Base-by-base conservation (phyloP, 768 basidiomycete species). In the Termitomyces sp. region DNA sequence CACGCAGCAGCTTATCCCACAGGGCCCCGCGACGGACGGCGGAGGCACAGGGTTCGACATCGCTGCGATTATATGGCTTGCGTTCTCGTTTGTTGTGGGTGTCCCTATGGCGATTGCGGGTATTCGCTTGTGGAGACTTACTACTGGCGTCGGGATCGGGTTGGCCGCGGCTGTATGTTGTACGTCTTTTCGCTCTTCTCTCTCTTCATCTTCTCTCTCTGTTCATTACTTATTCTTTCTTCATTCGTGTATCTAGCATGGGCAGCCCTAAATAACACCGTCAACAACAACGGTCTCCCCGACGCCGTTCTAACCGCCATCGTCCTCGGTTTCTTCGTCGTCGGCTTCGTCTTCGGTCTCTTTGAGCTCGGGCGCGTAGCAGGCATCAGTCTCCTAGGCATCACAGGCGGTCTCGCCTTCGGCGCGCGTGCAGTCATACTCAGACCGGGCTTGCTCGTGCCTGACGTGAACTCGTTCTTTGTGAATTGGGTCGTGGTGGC, bases 221-320 rank as follows among this genome's bases (percentile, higher is more conserved):
- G 2, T 16, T 2, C 1, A 10, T 36, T 13, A 33, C n/a, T 43
- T 2, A 30, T 13, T 40, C 8, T 20, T 27, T 13, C n/a, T 16
- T 49, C 7, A 30, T 30, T 2, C 1, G 8, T 20, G 1, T 16
- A 32, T 49, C 9, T 59, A 86, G 86, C 82, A 5, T 89, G 87
- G 87, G 77, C 83, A 7, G 82, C 86, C 12, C 73, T 89, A 48
- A 72, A 83, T 56, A 89, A 86, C 68, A 78, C 83, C 1, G 68
- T 83, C 3, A 71, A 75, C 57, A 69, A 78, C 3, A 64, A 72
- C 7, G 81, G 83, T 22, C 62, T 87, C 12, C 69, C 82, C 0
- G 87, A 89, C 65, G 55, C 80, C 20, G 65, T 81, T 5, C 69
- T 89, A 42, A 79, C 79, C 1, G 57, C 76, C 39, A 74, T 85